phyloP scores from a whole-genome alignment of 2,329 filamentous ascomycete species.

The Apiospora kogelbergensis region DNA sequence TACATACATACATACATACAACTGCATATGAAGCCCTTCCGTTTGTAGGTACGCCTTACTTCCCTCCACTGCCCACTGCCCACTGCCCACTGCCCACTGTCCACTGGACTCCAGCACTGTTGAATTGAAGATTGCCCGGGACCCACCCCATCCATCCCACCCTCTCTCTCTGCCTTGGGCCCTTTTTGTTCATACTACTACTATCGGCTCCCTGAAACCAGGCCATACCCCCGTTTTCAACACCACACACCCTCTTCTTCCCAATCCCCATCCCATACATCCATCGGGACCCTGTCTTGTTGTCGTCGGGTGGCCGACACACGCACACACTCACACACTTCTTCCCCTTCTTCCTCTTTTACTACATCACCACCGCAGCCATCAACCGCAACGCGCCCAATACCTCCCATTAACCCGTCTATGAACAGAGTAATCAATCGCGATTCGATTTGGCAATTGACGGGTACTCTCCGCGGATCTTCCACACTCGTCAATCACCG shows the following conservation, averaged over 20 bases:
- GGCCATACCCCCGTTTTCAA: constrained; percentile 3
- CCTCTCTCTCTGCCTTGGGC: not conserved
- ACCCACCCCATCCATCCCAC: constrained; percentile 4
- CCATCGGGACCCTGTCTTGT: not conserved
- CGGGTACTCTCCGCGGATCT: not conserved
- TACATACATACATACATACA: too few relatives aligned
- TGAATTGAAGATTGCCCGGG: constrained; percentile 1
- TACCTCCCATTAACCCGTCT: not conserved
- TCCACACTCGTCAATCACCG: not conserved
- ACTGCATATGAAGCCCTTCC: not conserved
- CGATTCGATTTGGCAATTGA: not conserved
- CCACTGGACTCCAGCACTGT: not conserved
- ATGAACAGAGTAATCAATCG: not conserved
- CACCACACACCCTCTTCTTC: constrained; percentile 4
- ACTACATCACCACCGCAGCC: not conserved
- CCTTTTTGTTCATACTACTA: constrained; percentile 3
- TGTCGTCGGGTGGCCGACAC: not conserved
- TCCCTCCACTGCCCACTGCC: not conserved
- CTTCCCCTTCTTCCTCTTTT: constrained; percentile 2
- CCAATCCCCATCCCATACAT: constrained; percentile 7
- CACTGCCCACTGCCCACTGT: not conserved
- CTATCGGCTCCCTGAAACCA: constrained; percentile 13
- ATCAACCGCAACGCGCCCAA: not conserved
- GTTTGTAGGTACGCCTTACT: not conserved
- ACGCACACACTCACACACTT: not conserved